Conservation (phyloP, 331 rosid genomes). For the Phaseolus coccineus region DNA sequence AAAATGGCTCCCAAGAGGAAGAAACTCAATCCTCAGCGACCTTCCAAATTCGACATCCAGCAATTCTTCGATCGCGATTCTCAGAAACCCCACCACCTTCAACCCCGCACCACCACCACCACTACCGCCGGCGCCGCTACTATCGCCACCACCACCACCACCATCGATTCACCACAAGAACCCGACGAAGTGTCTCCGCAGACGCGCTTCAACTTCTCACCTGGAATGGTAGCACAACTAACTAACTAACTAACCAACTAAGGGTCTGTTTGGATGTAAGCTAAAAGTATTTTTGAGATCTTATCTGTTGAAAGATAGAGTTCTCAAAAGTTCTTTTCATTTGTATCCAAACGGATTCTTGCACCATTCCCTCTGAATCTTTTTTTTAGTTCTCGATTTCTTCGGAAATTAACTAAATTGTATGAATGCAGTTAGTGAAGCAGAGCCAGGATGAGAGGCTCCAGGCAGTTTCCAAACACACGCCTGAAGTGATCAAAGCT, state of each 20-base stretch:
- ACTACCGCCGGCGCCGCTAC: background rate
- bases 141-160: background rate
- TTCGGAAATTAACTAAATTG: background rate
- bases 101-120: conserved; percentile 22
- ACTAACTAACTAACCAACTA: background rate
- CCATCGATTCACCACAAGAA: background rate
- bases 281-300: too few relatives aligned
- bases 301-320: too few relatives aligned
- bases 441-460: conserved; percentile 96
- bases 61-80: conserved; percentile 87
- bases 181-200: conserved; percentile 66
- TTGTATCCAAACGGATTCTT: too few relatives aligned
- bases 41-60: conserved; percentile 85
- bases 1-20: conserved; percentile 80
- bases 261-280: background rate
- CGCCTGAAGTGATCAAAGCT: conserved; percentile 70
- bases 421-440: conserved; percentile 64
- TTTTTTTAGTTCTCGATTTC: background rate
- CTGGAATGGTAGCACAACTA: conserved; percentile 77
- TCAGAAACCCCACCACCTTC: conserved; percentile 49
- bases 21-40: conserved; percentile 60
- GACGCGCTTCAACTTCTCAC: conserved; percentile 83
- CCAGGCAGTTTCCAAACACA: conserved; percentile 73
- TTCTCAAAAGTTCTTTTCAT: too few relatives aligned
- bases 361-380: too few relatives aligned